Percentiles rank a stretch among this genome's conserved stretches.
Conservation (phyloP, 345 rosid species). For the Jatropha curcas region DNA sequence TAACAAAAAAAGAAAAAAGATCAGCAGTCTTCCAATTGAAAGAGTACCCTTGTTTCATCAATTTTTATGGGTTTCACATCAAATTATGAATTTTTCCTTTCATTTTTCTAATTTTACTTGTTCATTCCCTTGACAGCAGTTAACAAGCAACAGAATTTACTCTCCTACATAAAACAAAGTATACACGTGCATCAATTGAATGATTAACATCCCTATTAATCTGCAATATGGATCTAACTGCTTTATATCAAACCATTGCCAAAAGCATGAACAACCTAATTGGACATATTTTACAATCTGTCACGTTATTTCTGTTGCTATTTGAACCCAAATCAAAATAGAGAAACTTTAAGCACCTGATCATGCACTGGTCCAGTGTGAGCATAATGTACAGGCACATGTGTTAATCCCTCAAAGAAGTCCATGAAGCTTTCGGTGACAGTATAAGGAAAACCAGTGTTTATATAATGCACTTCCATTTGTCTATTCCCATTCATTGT, state of each 20-base stretch:
- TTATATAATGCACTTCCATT: conserved; percentile 58
- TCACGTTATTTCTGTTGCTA: background rate
- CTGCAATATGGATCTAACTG: conserved; percentile 21
- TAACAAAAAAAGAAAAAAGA: too few relatives aligned
- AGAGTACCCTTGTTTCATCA: background rate
- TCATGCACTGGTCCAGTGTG: conserved; percentile 39
- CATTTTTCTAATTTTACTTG: background rate
- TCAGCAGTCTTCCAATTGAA: background rate
- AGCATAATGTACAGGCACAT: conserved; percentile 40
- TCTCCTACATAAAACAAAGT: background rate
- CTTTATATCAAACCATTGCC: conserved; percentile 14
- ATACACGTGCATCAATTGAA: background rate
- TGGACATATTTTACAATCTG: background rate
- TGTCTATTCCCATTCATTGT: conserved; percentile 51
- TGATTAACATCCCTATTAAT: conserved; percentile 6
- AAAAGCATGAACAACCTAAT: conserved; percentile 21
- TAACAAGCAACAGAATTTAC: background rate
- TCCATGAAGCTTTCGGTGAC: conserved; percentile 59
- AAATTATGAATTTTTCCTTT: background rate
- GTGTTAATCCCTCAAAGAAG: conserved; percentile 53
- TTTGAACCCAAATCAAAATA: background rate
- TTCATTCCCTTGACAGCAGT: background rate
- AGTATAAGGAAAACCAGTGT: conserved; percentile 58
- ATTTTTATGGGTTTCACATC: background rate
- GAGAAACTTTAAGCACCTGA: conserved; percentile 44